A percentile compares a stretch with the other conserved stretches of the same genome.
Conservation (phyloP, 1,139 yeast genomes). For the Arxiozyma telluris region DNA sequence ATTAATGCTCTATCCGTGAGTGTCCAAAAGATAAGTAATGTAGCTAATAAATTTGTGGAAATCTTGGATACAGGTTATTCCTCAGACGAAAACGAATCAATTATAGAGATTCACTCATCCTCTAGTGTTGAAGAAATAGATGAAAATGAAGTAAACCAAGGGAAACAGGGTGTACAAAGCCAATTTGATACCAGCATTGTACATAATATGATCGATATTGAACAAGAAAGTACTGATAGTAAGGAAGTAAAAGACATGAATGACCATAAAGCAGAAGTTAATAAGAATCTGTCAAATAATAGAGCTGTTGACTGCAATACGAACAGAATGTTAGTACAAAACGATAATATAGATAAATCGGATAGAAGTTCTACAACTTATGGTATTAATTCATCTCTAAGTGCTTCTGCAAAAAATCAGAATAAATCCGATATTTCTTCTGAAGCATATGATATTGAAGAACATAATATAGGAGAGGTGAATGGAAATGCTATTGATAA, state of each 20-base stretch:
- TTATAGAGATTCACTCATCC: neutral
- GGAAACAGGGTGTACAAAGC: neutral
- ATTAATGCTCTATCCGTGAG: constrained; percentile 9
- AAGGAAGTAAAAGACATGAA: neutral
- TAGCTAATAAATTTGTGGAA: constrained; percentile 13
- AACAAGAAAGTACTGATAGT: neutral
- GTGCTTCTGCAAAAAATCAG: neutral
- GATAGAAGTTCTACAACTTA: neutral
- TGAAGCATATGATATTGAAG: neutral
- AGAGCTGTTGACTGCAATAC: too few species aligned
- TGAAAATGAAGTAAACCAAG: neutral
- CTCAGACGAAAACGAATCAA: neutral
- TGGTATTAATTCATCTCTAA: too few species aligned
- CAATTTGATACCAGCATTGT: neutral
- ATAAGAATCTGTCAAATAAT: neutral
- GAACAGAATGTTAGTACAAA: neutral
- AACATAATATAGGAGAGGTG: neutral
- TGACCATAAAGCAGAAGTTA: too few species aligned
- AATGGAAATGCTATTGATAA: neutral
- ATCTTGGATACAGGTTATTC: constrained; percentile 8
- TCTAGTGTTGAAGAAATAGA: neutral
- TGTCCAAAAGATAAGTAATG: constrained; percentile 10
- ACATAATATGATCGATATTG: neutral
- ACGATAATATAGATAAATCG: too few species aligned
- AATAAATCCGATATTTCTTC: neutral